Evolutionary conservation across 805 yeast genomes (phyloP).

Genomic region (Candida insectorum): DNA sequence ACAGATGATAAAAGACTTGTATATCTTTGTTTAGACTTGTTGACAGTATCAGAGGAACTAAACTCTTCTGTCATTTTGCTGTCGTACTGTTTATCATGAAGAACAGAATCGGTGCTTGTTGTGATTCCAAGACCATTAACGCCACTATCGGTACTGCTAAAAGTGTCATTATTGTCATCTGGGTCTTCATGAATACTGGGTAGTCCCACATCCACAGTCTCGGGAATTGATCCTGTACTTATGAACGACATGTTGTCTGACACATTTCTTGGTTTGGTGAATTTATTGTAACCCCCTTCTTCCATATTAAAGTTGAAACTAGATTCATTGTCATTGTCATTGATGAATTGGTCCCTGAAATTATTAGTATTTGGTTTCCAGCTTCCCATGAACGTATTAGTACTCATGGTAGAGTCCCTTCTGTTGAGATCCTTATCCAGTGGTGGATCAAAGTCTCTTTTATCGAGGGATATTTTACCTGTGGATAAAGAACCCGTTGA

Average conservation of each 20-base stretch:
- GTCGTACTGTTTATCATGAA: constrained; percentile 19
- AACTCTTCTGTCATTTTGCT: constrained; percentile 26
- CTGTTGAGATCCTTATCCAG: constrained; percentile 18
- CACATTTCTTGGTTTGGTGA: constrained; percentile 25
- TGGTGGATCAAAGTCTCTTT: constrained; percentile 13
- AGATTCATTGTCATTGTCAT: constrained; percentile 40
- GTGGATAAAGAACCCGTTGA: constrained; percentile 30
- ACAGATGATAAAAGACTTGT: constrained; percentile 20
- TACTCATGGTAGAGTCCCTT: constrained; percentile 33
- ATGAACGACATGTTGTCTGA: constrained; percentile 19
- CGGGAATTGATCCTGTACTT: constrained; percentile 36
- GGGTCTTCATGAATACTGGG: constrained; percentile 35
- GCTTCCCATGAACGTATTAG: constrained; percentile 42
- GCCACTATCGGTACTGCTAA: constrained; percentile 7
- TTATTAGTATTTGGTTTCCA: constrained; percentile 60
- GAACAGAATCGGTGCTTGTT: constrained; percentile 20
- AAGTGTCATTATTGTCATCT: constrained; percentile 16
- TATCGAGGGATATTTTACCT: constrained; percentile 21
- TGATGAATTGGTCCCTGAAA: constrained; percentile 47
- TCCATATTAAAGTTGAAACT: constrained; percentile 23
- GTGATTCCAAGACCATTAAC: constrained; percentile 8
- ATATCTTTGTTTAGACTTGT: constrained; percentile 16
- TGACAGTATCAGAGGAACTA: constrained; percentile 20
- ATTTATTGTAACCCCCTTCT: constrained; percentile 25
- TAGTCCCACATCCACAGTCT: constrained; percentile 35